These are phyloP conservation scores for Fusarium sp. DNA, from an alignment of 2,329 filamentous ascomycete species.

Conservation along the genomic window DNA sequence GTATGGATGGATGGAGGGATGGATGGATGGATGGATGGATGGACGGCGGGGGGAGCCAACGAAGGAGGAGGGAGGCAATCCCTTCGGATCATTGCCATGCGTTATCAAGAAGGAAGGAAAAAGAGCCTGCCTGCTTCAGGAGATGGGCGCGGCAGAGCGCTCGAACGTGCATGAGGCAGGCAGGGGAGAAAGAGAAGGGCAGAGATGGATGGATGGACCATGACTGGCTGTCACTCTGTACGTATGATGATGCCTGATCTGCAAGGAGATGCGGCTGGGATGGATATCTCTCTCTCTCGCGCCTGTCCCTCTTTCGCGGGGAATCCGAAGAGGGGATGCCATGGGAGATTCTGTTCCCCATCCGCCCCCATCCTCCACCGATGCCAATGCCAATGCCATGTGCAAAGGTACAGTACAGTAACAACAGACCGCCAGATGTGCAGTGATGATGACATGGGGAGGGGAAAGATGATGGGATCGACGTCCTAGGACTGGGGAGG, in stretches of 20 bases:
- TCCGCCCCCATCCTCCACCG: not conserved
- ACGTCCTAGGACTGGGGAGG: constrained; percentile 8
- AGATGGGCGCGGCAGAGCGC: not conserved
- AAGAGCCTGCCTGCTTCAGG: not conserved
- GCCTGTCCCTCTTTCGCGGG: not conserved
- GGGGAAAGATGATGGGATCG: constrained; percentile 12
- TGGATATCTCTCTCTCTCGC: not conserved
- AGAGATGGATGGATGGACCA: not conserved
- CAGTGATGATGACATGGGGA: constrained; percentile 25
- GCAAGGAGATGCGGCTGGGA: not conserved
- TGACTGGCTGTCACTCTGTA: not conserved
- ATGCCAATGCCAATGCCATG: not conserved
- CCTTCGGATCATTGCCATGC: not conserved
- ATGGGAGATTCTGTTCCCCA: not conserved
- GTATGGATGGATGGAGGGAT: not conserved
- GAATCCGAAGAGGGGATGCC: constrained; percentile 9
- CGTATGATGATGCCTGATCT: constrained; percentile 1
- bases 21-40: not conserved
- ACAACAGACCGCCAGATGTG: constrained; percentile 7
- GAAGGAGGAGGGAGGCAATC: not conserved
- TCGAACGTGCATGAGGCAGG: not conserved
- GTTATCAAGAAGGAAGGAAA: not conserved
- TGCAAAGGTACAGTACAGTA: not conserved
- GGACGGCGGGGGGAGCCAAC: not conserved
- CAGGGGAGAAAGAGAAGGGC: not conserved